Conservation (phyloP, 257 asterid genomes). For the Handroanthus guayacan region DNA sequence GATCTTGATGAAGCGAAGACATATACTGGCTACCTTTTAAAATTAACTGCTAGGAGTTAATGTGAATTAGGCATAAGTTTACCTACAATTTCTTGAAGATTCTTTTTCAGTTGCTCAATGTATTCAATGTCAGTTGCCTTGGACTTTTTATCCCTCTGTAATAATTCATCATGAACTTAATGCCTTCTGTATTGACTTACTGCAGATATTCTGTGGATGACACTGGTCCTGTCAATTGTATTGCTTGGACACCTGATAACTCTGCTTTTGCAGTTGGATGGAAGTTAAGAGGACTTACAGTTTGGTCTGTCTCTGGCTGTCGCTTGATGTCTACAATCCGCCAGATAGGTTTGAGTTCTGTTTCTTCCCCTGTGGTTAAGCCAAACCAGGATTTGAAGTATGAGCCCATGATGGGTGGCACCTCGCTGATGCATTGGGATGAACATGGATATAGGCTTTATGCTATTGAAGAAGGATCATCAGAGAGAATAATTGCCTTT, state of each 20-base stretch:
- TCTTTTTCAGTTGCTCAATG: conserved; percentile 14
- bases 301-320: conserved; percentile 99
- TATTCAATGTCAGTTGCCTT: conserved; percentile 21
- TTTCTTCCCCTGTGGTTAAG: conserved; percentile 88
- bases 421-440: conserved; percentile 95
- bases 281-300: conserved; percentile 95
- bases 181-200: conserved; percentile 33
- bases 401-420: conserved; percentile 97
- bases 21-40: no score
- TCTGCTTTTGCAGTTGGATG: conserved; percentile 99
- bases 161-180: conserved; percentile 29
- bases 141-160: conserved; percentile 1
- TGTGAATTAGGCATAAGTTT: conserved; percentile 7
- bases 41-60: conserved; percentile 1
- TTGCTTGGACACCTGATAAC: conserved; percentile 97
- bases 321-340: conserved; percentile 98
- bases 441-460: conserved; percentile 96
- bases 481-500: conserved; percentile 88
- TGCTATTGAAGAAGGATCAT: conserved; percentile 88
- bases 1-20: no score
- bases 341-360: conserved; percentile 89
- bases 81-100: conserved; percentile 10
- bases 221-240: conserved; percentile 95
- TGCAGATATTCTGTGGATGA: conserved; percentile 91
- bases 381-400: conserved; percentile 82